Evolutionary conservation across 139 green algal species (phyloP), one percentile per base, ranked within the genome.

Genomic region (Coelastrella sp.): DNA sequence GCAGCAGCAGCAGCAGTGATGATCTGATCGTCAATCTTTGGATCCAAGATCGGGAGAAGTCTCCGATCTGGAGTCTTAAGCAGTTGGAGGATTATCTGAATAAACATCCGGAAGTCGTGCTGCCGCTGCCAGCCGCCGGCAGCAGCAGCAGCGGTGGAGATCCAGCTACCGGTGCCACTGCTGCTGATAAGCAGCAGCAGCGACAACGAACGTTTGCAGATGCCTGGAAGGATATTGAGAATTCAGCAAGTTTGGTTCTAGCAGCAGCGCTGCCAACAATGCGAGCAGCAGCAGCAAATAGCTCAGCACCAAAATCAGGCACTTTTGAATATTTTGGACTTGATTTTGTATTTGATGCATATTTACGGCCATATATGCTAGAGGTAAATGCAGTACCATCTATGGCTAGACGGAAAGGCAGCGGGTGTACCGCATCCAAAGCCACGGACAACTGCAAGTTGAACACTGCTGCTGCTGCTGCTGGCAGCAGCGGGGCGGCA

Each of bases 331-430:
- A 89, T n/a, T 91, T 97, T 59, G 96, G 96, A 0, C 17, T 96
- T 0, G 96, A 98, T 88, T 96, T 97, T 82, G 73, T 98, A 81
- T 60, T 98, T 56, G 95, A 98, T 90, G 59, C 89, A 20, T 73
- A 91, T 47, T 80, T 96, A 13, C 59, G 91, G 59, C 94, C 96
- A 10, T 96, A 92, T 88, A 90, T 98, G 71, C 66, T 98, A 78
- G 96, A 98, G 82, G 80, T 97, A 14, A 98, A 98, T 86, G 91
- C 90, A 2, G 59, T 95, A 19, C 96, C 96, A 61, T 96, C 92
- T 65, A 82, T 98, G 88, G 94, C 95, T 0, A 81, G 93, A 11
- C 86, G 90, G 19, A 86, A 88, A 68, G 73, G 78, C 56, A 17
- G 76, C 11, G n/a, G 47, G 5, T 92, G 89, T 77, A 60, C 32